phyloP scores from a whole-genome alignment of 179 eudicot species.

The Silene noctiflora region DNA sequence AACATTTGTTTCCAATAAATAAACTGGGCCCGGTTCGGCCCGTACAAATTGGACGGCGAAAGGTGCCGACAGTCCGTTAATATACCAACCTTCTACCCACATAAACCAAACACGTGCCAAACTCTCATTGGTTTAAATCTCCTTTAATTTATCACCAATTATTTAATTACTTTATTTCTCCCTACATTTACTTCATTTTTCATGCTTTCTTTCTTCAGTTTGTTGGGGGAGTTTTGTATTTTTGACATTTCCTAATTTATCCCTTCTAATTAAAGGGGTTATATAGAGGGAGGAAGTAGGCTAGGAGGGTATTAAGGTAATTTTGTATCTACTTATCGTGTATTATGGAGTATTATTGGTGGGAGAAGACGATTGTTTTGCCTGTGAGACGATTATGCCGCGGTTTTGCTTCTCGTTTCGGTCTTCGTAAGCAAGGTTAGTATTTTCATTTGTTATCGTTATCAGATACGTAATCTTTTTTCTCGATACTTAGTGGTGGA shows the following conservation, averaged over 20 bases:
- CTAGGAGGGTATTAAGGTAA: background rate
- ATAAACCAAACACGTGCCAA: constrained; percentile 16
- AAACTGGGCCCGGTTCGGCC: background rate
- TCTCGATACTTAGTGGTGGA: too few species aligned
- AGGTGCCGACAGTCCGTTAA: constrained; percentile 25
- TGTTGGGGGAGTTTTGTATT: background rate
- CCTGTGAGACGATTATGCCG: constrained; percentile 29
- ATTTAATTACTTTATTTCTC: background rate
- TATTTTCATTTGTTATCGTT: too few species aligned
- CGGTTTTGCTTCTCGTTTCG: constrained; percentile 29
- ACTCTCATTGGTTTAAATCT: background rate
- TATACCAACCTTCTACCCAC: background rate
- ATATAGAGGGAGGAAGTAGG: background rate
- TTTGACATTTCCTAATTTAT: background rate
- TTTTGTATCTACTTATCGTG: too few species aligned
- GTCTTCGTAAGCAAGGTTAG: constrained; percentile 30
- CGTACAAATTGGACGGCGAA: constrained; percentile 15
- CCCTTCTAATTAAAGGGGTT: background rate
- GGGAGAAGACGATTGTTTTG: constrained; percentile 26
- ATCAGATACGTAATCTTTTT: too few species aligned
- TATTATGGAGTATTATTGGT: constrained; percentile 32
- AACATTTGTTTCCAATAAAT: background rate
- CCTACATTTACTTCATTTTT: too few species aligned
- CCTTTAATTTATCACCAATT: background rate
- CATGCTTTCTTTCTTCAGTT: too few species aligned